Evolutionary conservation across 306 rosid species (phyloP).

Genomic region (Vigna hirtella): DNA sequence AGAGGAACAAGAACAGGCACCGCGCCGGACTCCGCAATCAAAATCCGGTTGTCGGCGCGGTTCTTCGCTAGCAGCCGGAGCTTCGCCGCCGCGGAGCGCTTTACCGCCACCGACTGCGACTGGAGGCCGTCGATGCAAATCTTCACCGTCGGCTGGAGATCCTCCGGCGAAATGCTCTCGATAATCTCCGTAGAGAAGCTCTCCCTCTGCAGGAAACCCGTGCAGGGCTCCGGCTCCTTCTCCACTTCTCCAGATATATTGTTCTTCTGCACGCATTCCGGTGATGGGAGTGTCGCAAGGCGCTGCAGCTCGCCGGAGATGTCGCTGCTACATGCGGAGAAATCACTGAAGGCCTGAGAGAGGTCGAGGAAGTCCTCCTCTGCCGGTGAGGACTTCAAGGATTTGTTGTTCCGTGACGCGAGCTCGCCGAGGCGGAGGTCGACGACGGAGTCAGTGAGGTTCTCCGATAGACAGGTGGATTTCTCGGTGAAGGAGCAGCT

Average conservation of each 20-base stretch:
- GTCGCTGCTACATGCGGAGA: constrained; percentile 91
- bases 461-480: constrained; percentile 72
- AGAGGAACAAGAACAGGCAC: constrained; percentile 86
- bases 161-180: constrained; percentile 98
- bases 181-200: constrained; percentile 91
- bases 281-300: constrained; percentile 72
- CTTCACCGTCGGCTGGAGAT: constrained; percentile 97
- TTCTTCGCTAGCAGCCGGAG: constrained; percentile 90
- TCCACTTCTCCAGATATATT: constrained; percentile 10
- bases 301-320: constrained; percentile 91
- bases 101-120: constrained; percentile 75
- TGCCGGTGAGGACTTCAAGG: constrained; percentile 50
- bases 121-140: constrained; percentile 85
- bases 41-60: constrained; percentile 76
- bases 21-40: constrained; percentile 95
- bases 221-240: constrained; percentile 81
- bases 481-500: constrained; percentile 52
- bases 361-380: constrained; percentile 75
- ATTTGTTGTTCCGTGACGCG: constrained; percentile 59
- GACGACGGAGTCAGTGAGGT: constrained; percentile 79
- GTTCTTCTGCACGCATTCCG: constrained; percentile 38
- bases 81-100: constrained; percentile 96
- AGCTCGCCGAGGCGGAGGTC: constrained; percentile 92
- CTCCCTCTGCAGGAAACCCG: constrained; percentile 86
- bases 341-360: constrained; percentile 90